These are phyloP conservation scores for Blakeslea trispora DNA, from an alignment of 371 early-diverging fungal genomes.

Conservation along the genomic window DNA sequence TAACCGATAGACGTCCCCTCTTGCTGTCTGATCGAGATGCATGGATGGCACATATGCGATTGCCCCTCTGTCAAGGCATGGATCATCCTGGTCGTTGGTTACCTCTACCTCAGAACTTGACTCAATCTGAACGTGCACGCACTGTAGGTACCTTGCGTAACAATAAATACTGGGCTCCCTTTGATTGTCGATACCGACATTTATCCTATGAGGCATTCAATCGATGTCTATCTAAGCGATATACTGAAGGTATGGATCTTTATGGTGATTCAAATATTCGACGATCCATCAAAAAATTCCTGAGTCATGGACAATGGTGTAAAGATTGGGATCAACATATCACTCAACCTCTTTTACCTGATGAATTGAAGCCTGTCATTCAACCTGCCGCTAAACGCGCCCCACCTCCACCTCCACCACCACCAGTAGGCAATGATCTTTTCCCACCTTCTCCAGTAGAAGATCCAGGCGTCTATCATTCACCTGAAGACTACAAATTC, in stretches of 20 bases:
- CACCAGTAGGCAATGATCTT: no score
- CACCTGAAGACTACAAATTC: constrained; percentile 11
- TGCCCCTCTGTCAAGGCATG: constrained; percentile 48
- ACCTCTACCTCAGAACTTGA: constrained; percentile 11
- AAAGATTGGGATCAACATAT: constrained; percentile 17
- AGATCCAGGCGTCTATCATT: constrained; percentile 14
- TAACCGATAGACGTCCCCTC: background rate
- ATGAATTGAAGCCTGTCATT: constrained; percentile 9
- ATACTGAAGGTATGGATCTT: constrained; percentile 39
- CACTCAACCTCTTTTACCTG: constrained; percentile 4
- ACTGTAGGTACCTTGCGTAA: constrained; percentile 2
- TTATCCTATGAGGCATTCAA: constrained; percentile 42
- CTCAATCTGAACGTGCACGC: background rate
- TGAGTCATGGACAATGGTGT: constrained; percentile 58
- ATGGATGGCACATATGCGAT: constrained; percentile 29
- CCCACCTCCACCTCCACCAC: background rate
- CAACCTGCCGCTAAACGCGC: background rate
- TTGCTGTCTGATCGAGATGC: background rate
- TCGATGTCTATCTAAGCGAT: constrained; percentile 35
- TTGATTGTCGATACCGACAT: constrained; percentile 44
- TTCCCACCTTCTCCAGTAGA: background rate
- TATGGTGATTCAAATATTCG: constrained; percentile 61
- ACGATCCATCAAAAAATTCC: constrained; percentile 50
- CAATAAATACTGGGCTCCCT: constrained; percentile 53
- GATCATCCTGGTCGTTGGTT: constrained; percentile 55